These are phyloP conservation scores for Panaeolus cyanescens DNA, from an alignment of 768 basidiomycete species.

Conservation along the genomic window DNA sequence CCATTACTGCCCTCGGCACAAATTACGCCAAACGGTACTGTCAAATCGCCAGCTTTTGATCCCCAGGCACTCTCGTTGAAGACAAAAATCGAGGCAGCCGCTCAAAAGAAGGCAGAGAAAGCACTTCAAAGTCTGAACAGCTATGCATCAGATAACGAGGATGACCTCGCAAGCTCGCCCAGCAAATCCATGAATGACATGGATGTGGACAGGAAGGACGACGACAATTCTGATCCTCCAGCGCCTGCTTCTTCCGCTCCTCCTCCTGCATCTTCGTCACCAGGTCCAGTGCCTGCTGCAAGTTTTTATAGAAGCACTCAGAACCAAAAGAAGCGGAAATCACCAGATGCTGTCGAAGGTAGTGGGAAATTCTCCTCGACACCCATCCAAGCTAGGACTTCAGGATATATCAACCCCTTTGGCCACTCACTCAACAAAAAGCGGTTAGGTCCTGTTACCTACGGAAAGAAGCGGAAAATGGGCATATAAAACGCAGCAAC, in stretches of 20 bases:
- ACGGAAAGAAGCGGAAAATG: slow-evolving; percentile 19
- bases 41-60: slow-evolving; percentile 23
- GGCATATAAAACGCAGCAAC: slow-evolving; percentile 15
- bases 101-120: slow-evolving; percentile 19
- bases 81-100: slow-evolving; percentile 28
- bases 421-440: background rate
- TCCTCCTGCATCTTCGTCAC: slow-evolving; percentile 31
- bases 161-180: background rate
- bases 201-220: slow-evolving; percentile 15
- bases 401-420: slow-evolving; percentile 14
- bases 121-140: slow-evolving; percentile 26
- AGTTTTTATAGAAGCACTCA: slow-evolving; percentile 35
- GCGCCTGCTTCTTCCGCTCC: slow-evolving; percentile 31
- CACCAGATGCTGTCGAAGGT: slow-evolving; percentile 15
- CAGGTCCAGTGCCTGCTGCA: slow-evolving; percentile 32
- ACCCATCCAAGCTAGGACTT: slow-evolving; percentile 20
- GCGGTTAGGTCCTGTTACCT: background rate
- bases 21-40: slow-evolving; percentile 25
- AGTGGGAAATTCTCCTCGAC: slow-evolving; percentile 9
- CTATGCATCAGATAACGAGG: slow-evolving; percentile 29
- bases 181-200: slow-evolving; percentile 19
- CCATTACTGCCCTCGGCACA: slow-evolving; percentile 59
- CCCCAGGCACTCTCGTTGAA: slow-evolving; percentile 34
- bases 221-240: slow-evolving; percentile 17
- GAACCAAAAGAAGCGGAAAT: slow-evolving; percentile 32